A percentile compares a stretch with the other conserved stretches of the same genome.
These are phyloP conservation scores for Gnaphalium uliginosum DNA, from an alignment of 129 eudicot species.

Conservation along the genomic window DNA sequence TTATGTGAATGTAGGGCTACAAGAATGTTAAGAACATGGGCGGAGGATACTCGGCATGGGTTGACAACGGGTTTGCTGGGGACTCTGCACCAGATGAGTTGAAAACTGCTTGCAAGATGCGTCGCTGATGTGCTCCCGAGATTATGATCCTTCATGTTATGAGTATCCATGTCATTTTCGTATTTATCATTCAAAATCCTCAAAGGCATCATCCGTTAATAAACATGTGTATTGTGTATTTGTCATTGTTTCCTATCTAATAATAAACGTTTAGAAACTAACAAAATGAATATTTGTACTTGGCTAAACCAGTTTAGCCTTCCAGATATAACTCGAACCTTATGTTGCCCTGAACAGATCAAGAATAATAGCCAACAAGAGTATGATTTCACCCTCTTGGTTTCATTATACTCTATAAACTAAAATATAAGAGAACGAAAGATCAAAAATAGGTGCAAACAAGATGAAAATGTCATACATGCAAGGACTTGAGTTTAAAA, in stretches of 20 bases:
- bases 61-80: constrained; percentile 36
- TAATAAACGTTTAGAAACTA: background rate
- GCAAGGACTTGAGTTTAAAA: background rate
- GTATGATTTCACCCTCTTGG: background rate
- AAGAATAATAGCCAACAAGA: background rate
- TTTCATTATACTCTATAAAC: background rate
- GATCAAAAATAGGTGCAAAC: background rate
- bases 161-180: background rate
- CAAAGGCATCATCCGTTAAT: background rate
- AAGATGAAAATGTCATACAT: background rate
- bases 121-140: constrained; percentile 20
- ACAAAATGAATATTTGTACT: background rate
- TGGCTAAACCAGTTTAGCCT: background rate
- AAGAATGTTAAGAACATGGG: constrained; percentile 45
- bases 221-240: background rate
- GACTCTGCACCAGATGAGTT: constrained; percentile 39
- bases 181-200: background rate
- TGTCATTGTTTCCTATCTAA: background rate
- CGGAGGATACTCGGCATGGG: constrained; percentile 62
- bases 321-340: background rate
- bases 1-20: constrained; percentile 38
- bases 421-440: background rate
- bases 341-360: background rate
- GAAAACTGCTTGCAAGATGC: constrained; percentile 51
- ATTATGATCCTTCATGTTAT: background rate